Evolutionary conservation across 208 protist genomes (phyloP), one percentile per base, ranked within the genome.

Genomic region (Trypanosoma platydactyli): DNA sequence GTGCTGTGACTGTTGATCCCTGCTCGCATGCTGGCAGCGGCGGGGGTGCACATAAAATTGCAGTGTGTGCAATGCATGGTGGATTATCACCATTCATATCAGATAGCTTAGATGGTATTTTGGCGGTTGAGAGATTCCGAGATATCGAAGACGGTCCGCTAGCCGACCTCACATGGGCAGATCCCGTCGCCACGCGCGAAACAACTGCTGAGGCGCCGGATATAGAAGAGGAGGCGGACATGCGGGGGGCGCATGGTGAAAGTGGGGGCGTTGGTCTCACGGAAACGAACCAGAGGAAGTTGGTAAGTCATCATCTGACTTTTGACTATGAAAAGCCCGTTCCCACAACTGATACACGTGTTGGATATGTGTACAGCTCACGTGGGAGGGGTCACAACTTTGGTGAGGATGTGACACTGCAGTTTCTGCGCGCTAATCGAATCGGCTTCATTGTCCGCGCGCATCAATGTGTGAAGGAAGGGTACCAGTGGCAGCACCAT

Each of bases 111-210:
- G 94, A 99, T 44, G 93, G 98, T 62, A 97, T 99, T 67, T 67
- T 92, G 35, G 88, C 88, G 35, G 94, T 99, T 68, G 76, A 92
- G 46, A 84, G 99, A 22, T 98, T 98, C 57, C 73, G 76, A 45
- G 62, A 68, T n/a, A 68, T 99, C 95, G 64, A 98, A 96, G 92
- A 81, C 45, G 97, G 98, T 25, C 85, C 99, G 16, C 76, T 99
- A n/a, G 99, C 98, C 57, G 99, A 99, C 70, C 75, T 99, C 29
- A 92, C 99, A 15, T 99, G 99, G 99, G 96, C 97, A 5, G 99
- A 99, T 81, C 99, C 99, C 7, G 68, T 86, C 55, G 69, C 71
- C 7, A 70, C 65, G 45, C 29, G 16, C 16, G n/a, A 49, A 12
- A n/a, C 20, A 13, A 1, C 25, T 18, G 7, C 18, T 50, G 11